Evolutionary conservation across 1,284 basidiomycete genomes (phyloP), one percentile per base, ranked within the genome.

Genomic region (Rhizoctonia solani): DNA sequence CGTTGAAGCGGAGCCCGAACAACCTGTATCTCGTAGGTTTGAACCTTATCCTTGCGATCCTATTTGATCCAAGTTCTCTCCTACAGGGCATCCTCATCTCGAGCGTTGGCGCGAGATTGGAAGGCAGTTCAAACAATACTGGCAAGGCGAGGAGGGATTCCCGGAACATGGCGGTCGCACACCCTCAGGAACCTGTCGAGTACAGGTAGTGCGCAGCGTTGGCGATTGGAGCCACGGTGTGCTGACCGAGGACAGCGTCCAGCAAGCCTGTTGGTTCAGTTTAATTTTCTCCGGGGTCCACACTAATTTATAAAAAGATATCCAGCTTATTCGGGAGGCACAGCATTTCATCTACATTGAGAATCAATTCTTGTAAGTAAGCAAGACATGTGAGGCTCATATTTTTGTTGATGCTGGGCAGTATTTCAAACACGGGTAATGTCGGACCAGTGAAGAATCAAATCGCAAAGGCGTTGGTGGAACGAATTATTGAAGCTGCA

Each of bases 201-300:
- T 93, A 14, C 92, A 95, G 77, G 90, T 84, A n/a, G 81, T 92
- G 32, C 84, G 93, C 59, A 93, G 90, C 70, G 89, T 93, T 16
- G 86, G 83, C 2, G 94, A 97, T 77, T 97, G 93, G 93, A 92
- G 89, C 74, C 92, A 94, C 74, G 94, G 94, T 19, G 89, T 93
- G 21, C 80, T 95, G 71, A 88, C 85, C 1, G 93, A 95, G 76
- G 83, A 86, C 71, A 91, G 88, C 76, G 90, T 95, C 67, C 93
- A 95, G 78, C 87, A 89, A 72, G 90, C 90, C 63, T 93, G 90
- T 93, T 74, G 76, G 89, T 84, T 21, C 34, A n/a, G 65, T 4
- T 32, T 52, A 56, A 32, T 68, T 32, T 37, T 42, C 41, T 27
- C 56, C 23, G 47, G 47, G 23, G 68, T 13, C 27, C 4, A 25